Base-by-base conservation (phyloP, 176 grass and related monocot species). In the Themeda triandra region DNA sequence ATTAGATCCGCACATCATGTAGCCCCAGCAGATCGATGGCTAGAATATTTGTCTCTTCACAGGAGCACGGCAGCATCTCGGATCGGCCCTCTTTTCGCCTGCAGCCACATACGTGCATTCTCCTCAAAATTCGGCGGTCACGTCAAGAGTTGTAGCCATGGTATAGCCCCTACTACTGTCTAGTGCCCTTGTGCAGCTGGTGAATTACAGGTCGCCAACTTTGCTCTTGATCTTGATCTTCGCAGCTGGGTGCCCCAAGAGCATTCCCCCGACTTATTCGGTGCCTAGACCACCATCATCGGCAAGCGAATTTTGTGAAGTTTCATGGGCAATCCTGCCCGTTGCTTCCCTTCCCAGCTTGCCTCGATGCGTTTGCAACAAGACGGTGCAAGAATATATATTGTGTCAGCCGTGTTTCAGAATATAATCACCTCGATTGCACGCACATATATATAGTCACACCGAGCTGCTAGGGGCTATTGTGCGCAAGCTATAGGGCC, bases 151-250 rank as follows among this genome's bases (percentile, higher is more conserved):
- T 83, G 15, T 65, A 65, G 78, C 78, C 40, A 29, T 10, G 45
- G 53, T 63, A 10, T 6, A 44, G 63, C 5, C 27, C 35, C 19
- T 6, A 17, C 14, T 49, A 49, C 21, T 31, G 42, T 54, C 48
- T 15, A 28, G 31, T 77, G 78, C 32, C 8, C 3, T 41, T 13
- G 19, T 10, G 66, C 87, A 56, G 68, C 56, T 51, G 88, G 84
- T 86, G 73, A 79, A 66, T 86, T 86, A 18, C 88, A 86, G 83
- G 84, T 90, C 65, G 83, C 79, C 84, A 73, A 86, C 83, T 23
- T 68, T 70, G 17, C 19, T 79, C 53, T 31, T 31, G 2, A 14
- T 29, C 14, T 6, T 31, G 2, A 6, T 35, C 66, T 24, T 21
- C 73, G 35, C 54, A 2, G 60, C 11, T 29, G 30, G 66, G 53